Evolutionary conservation across 129 eudicot species (phyloP).

Genomic region (Gnaphalium uliginosum): DNA sequence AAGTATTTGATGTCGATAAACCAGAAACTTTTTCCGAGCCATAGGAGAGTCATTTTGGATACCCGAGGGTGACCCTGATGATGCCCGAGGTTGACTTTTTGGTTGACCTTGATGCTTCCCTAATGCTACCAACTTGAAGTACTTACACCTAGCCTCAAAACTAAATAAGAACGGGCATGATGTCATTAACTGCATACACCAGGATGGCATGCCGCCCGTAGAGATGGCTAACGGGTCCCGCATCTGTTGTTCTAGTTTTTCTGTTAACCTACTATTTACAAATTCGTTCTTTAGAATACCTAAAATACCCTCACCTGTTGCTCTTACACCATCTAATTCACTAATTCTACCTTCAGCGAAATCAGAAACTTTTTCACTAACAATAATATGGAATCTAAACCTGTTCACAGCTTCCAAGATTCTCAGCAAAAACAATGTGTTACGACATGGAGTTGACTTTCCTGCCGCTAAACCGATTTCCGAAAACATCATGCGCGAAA

Average conservation of each 20-base stretch:
- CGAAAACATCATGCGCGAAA: conserved; percentile 24
- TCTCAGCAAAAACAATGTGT: conserved; percentile 58
- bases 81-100: conserved; percentile 39
- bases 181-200: conserved; percentile 72
- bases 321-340: conserved; percentile 48
- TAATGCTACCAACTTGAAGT: conserved; percentile 64
- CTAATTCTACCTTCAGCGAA: conserved; percentile 66
- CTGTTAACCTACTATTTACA: conserved; percentile 72
- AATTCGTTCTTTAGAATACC: conserved; percentile 52
- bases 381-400: conserved; percentile 55
- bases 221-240: conserved; percentile 68
- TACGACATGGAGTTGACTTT: conserved; percentile 52
- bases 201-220: conserved; percentile 76
- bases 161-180: conserved; percentile 77
- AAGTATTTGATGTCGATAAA: conserved; percentile 57
- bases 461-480: conserved; percentile 46
- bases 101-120: conserved; percentile 52
- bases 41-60: conserved; percentile 36
- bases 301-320: conserved; percentile 26
- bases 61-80: conserved; percentile 45
- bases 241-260: conserved; percentile 90
- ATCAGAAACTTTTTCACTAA: conserved; percentile 45
- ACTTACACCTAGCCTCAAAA: conserved; percentile 77
- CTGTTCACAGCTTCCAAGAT: conserved; percentile 65
- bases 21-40: conserved; percentile 76